phyloP scores from a whole-genome alignment of 352 stramenopile species.

The Globisporangium recalcitrans region DNA sequence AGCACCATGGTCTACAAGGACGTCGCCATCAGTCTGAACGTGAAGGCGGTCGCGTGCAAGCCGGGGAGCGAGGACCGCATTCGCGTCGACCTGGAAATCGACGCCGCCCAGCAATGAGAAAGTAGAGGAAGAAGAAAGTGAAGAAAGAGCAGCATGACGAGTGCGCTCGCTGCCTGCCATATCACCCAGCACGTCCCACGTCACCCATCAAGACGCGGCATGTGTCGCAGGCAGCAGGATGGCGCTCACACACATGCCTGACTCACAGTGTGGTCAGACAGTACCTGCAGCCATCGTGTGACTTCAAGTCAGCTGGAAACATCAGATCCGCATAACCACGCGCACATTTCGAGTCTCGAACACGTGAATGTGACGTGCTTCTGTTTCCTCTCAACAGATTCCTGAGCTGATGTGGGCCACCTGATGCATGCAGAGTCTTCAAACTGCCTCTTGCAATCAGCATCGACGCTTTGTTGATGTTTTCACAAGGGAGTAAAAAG shows the following conservation, averaged over 20 bases:
- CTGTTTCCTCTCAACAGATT: too few species aligned
- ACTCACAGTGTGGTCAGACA: background rate
- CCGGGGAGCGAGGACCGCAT: background rate
- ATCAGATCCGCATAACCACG: background rate
- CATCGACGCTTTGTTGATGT: background rate
- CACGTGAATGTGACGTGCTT: background rate
- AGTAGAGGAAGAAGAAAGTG: background rate
- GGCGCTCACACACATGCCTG: background rate
- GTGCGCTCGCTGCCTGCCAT: too few species aligned
- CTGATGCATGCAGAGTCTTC: background rate
- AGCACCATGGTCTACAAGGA: constrained; percentile 36
- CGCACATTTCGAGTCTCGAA: background rate
- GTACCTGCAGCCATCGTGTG: too few species aligned
- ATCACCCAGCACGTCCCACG: background rate
- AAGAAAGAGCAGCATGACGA: background rate
- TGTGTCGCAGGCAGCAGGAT: background rate
- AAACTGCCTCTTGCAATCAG: background rate
- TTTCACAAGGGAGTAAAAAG: too few species aligned
- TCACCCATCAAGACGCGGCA: background rate
- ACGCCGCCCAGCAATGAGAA: background rate
- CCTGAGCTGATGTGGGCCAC: background rate
- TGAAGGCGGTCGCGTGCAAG: constrained; percentile 39
- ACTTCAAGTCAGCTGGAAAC: background rate
- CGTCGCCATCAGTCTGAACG: constrained; percentile 60
- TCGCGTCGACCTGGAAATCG: background rate